Evolutionary conservation across 2,329 filamentous ascomycete genomes (phyloP).

Genomic region (Ophiostoma perfectum): DNA sequence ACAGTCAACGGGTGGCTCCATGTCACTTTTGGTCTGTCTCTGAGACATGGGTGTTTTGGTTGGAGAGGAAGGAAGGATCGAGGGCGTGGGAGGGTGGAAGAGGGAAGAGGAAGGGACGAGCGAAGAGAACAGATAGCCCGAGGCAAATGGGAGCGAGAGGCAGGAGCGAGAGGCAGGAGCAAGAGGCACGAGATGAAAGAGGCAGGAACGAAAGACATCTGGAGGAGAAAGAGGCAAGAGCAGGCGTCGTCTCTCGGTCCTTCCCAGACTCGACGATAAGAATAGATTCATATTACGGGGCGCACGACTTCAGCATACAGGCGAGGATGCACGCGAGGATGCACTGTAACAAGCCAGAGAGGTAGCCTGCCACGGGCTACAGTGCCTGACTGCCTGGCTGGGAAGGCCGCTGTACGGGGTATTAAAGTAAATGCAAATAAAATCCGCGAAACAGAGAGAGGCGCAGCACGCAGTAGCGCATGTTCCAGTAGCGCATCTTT

Average conservation of each 20-base stretch:
- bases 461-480: constrained; percentile 12
- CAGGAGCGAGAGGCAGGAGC: not conserved
- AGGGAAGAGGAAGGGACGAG: not conserved
- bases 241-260: not conserved
- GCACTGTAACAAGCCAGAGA: not conserved
- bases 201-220: not conserved
- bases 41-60: constrained; percentile 7
- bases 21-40: not conserved
- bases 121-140: not conserved
- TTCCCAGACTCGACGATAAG: constrained; percentile 1
- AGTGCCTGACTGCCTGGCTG: not conserved
- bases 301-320: not conserved
- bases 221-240: not conserved
- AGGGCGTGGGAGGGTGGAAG: constrained; percentile 6
- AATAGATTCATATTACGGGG: not conserved
- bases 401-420: not conserved
- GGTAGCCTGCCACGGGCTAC: constrained; percentile 1
- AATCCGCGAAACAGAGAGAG: not conserved
- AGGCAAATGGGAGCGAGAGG: not conserved
- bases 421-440: constrained; percentile 10
- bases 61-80: constrained; percentile 7
- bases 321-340: not conserved
- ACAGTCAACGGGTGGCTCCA: constrained; percentile 5
- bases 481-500: constrained; percentile 4
- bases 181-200: not conserved